Conservation (phyloP, 768 basidiomycete genomes). For the Tricholoma sp. region DNA sequence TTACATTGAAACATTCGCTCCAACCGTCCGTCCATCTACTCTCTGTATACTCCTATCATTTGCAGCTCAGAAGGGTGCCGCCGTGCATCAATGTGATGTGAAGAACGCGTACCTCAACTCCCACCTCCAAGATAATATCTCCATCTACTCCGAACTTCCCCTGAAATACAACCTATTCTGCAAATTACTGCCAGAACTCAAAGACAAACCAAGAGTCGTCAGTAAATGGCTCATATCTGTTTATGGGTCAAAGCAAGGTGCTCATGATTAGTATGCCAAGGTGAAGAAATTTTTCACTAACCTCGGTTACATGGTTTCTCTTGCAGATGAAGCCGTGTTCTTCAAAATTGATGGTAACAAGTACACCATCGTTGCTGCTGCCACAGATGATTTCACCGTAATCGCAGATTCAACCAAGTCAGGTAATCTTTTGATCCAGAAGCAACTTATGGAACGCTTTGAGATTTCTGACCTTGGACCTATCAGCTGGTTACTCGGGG, state of each 20-base stretch:
- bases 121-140: too few relatives aligned
- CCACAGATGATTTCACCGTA: background rate
- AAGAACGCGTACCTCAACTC: too few relatives aligned
- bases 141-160: background rate
- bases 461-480: too few relatives aligned
- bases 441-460: too few relatives aligned
- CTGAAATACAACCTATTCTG: background rate
- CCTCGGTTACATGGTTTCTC: background rate
- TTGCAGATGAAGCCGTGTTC: slow-evolving; percentile 19
- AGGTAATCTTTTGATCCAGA: too few relatives aligned
- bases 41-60: too few relatives aligned
- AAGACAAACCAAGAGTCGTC: background rate
- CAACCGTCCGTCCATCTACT: too few relatives aligned
- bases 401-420: background rate
- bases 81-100: too few relatives aligned
- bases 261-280: slow-evolving; percentile 1
- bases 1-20: too few relatives aligned
- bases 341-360: slow-evolving; percentile 11
- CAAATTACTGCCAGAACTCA: background rate
- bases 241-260: background rate
- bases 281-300: slow-evolving; percentile 2
- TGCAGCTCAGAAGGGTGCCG: too few relatives aligned
- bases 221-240: background rate
- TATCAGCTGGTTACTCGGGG: too few relatives aligned
- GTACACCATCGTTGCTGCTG: background rate